Conservation (phyloP, 2,329 filamentous ascomycete species). For the Daldinia sp. region DNA sequence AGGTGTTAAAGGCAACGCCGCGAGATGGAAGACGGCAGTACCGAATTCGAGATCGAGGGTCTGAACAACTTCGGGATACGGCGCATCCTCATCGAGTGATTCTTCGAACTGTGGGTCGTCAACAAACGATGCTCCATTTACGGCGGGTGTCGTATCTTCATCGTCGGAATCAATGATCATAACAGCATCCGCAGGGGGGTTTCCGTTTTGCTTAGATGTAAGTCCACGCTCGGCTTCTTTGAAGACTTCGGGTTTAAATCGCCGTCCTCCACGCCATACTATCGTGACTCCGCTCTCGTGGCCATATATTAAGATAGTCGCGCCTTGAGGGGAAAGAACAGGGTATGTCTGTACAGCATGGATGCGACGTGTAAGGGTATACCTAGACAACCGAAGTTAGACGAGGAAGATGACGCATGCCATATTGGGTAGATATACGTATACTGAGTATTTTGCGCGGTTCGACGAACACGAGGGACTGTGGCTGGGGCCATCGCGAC, state of each 20-base stretch:
- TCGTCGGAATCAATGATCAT: constrained; percentile 73
- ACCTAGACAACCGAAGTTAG: constrained; percentile 52
- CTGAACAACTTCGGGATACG: constrained; percentile 65
- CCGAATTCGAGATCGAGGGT: constrained; percentile 68
- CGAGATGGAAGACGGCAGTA: constrained; percentile 63
- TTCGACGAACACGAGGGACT: constrained; percentile 48
- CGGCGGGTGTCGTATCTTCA: constrained; percentile 53
- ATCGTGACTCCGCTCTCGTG: constrained; percentile 70
- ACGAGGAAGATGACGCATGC: not conserved
- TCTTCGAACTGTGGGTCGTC: constrained; percentile 69
- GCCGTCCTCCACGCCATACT: constrained; percentile 68
- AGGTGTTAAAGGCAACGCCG: constrained; percentile 62
- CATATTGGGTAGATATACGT: constrained; percentile 41
- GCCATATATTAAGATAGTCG: constrained; percentile 68
- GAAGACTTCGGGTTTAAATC: constrained; percentile 58
- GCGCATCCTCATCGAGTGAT: constrained; percentile 55
- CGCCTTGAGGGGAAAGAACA: constrained; percentile 68
- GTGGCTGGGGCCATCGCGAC: constrained; percentile 41
- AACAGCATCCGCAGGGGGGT: constrained; percentile 57
- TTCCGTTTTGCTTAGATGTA: constrained; percentile 61
- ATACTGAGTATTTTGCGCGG: constrained; percentile 50
- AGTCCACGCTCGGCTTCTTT: constrained; percentile 44
- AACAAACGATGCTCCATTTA: constrained; percentile 48
- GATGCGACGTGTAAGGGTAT: constrained; percentile 65
- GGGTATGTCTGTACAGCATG: constrained; percentile 69